These are phyloP conservation scores for Calonectria pseudoreteaudii DNA, from an alignment of 2,329 filamentous ascomycete genomes.

Conservation along the genomic window DNA sequence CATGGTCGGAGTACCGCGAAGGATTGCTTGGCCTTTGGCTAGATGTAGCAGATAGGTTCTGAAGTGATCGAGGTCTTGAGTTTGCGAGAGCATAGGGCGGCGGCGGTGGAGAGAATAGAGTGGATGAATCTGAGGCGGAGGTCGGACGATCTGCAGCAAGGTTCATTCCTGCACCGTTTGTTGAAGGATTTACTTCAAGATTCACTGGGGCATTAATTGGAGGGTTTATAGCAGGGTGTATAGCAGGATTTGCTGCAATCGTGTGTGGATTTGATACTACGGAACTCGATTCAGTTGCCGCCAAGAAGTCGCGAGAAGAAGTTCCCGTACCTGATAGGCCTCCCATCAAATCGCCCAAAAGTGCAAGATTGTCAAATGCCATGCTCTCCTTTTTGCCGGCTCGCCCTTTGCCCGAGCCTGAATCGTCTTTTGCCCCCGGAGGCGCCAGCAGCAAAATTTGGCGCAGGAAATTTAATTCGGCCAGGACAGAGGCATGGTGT, in stretches of 20 bases:
- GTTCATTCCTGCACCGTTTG: background rate
- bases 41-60: background rate
- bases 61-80: background rate
- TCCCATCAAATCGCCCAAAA: conserved; percentile 34
- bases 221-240: background rate
- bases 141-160: too few relatives aligned
- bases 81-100: background rate
- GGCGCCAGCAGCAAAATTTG: conserved; percentile 33
- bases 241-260: background rate
- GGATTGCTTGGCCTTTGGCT: background rate
- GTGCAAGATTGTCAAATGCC: conserved; percentile 32
- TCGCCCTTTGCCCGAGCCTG: background rate
- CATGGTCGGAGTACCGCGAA: background rate
- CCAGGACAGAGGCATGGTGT: conserved; percentile 44
- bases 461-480: conserved; percentile 45
- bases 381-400: background rate
- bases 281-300: background rate
- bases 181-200: background rate
- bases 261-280: background rate
- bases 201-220: background rate
- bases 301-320: background rate
- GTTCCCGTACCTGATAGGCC: background rate
- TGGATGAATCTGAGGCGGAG: too few relatives aligned
- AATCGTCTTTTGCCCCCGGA: background rate
- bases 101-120: background rate